phyloP scores from a whole-genome alignment of 176 grass and related monocot species.

The Oryza longistaminata region DNA sequence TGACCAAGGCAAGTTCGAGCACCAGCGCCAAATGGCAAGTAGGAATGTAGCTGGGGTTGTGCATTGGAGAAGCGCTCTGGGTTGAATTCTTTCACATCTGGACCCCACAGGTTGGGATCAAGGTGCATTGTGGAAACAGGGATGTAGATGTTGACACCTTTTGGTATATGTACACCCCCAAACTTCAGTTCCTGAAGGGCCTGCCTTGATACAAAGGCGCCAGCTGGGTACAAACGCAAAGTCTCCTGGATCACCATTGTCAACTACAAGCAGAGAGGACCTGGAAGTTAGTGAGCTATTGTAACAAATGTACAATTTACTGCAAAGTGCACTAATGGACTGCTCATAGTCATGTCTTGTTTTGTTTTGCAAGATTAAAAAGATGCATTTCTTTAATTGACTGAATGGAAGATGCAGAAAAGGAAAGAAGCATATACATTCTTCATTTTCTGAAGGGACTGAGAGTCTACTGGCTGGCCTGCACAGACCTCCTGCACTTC shows the following conservation, averaged over 20 bases:
- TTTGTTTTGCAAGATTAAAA: background rate
- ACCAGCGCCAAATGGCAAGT: slow-evolving; percentile 86
- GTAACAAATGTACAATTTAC: background rate
- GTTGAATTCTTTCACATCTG: slow-evolving; percentile 74
- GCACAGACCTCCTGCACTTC: slow-evolving; percentile 60
- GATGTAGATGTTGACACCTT: slow-evolving; percentile 87
- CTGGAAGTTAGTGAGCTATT: slow-evolving; percentile 13
- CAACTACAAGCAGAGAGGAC: slow-evolving; percentile 50
- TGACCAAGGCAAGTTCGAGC: slow-evolving; percentile 96
- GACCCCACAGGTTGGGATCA: slow-evolving; percentile 75
- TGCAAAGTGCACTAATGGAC: background rate
- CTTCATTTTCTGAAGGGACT: slow-evolving; percentile 90
- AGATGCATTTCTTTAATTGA: slow-evolving; percentile 7
- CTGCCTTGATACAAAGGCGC: slow-evolving; percentile 85
- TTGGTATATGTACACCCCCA: slow-evolving; percentile 65
- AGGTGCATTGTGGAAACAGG: slow-evolving; percentile 88
- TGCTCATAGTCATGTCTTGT: background rate
- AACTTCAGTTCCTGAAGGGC: slow-evolving; percentile 69
- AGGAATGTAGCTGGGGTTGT: slow-evolving; percentile 60
- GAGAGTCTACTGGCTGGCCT: slow-evolving; percentile 41
- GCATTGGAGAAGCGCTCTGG: slow-evolving; percentile 75
- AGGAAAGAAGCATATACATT: slow-evolving; percentile 48
- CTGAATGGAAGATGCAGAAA: background rate
- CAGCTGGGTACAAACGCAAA: slow-evolving; percentile 80
- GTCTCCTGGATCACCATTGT: slow-evolving; percentile 96